Conservation (phyloP, 805 yeast genomes). For the Ogataea naganishii region DNA sequence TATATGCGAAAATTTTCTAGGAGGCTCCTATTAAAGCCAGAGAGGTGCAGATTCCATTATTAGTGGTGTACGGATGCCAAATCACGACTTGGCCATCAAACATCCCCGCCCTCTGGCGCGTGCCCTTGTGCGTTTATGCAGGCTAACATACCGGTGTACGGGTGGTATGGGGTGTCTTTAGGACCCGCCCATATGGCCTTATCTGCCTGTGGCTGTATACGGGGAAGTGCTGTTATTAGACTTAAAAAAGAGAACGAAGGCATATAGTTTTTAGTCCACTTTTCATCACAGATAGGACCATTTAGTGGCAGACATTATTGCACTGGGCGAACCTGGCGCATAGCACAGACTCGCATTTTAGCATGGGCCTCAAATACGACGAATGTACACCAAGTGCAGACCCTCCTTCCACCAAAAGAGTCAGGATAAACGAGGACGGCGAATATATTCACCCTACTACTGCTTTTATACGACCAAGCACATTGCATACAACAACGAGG, state of each 20-base stretch:
- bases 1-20: slow-evolving; percentile 3
- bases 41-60: no score
- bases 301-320: neutral
- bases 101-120: neutral
- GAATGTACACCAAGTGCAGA: slow-evolving; percentile 2
- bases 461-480: slow-evolving; percentile 1
- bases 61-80: neutral
- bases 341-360: neutral
- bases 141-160: neutral
- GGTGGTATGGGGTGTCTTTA: neutral
- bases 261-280: neutral
- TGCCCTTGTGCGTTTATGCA: slow-evolving; percentile 1
- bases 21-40: no score
- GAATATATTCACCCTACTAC: slow-evolving; percentile 5
- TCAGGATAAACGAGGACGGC: slow-evolving; percentile 9
- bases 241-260: neutral
- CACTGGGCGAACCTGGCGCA: neutral
- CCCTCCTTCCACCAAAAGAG: slow-evolving; percentile 5
- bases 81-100: no score
- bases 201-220: no score
- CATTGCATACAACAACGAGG: neutral
- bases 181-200: no score
- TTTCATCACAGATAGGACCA: neutral
- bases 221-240: no score
- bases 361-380: slow-evolving; percentile 7